Base-by-base conservation (phyloP, 2,329 filamentous ascomycete species). In the Alternaria viburni region DNA sequence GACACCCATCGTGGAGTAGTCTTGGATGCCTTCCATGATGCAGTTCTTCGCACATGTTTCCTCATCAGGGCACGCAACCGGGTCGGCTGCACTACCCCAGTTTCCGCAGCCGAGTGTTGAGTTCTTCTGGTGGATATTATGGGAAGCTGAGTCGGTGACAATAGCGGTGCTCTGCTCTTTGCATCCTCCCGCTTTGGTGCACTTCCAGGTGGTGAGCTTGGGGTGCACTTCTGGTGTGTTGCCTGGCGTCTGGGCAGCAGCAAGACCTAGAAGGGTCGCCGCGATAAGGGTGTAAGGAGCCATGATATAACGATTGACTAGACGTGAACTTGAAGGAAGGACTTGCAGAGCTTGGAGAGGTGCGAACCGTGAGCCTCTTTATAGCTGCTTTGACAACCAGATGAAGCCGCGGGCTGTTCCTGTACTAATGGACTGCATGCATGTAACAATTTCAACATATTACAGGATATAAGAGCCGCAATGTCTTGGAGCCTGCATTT, bases 1-100 rank as follows among this genome's bases (percentile, higher is more conserved):
- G 54, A 86, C 83, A 51, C 86, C 86, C 54, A 87, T 86, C 17
- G 84, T 85, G 3, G 77, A 60, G 73, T 89, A 89, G 77, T 87
- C 69, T 17, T 57, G 79, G 54, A 86, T 86, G 57, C 86, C 86
- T 32, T 88, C 85, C 23, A 88, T 72, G 51, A 86, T 84, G 71
- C 87, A 89, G 76, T 87, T 87, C 43, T 79, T 66, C 12, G 86
- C 86, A 69, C 87, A 89, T 3, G 79, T 80, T 64, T 74, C 75
- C 69, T 84, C 78, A 65, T 83, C 81, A 3, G 82, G 80, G 77
- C 86, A 88, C 32, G 83, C 79, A 21, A 79, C 78, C 7, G 78
- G 65, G 71, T 87, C 82, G 7, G 76, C 58, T 2, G 56, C 65
- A 17, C 55, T 72, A 13, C 75, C 74, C 68, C 71, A 77, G 63